phyloP scores from a whole-genome alignment of 768 basidiomycete genomes.

The Russula earlei region DNA sequence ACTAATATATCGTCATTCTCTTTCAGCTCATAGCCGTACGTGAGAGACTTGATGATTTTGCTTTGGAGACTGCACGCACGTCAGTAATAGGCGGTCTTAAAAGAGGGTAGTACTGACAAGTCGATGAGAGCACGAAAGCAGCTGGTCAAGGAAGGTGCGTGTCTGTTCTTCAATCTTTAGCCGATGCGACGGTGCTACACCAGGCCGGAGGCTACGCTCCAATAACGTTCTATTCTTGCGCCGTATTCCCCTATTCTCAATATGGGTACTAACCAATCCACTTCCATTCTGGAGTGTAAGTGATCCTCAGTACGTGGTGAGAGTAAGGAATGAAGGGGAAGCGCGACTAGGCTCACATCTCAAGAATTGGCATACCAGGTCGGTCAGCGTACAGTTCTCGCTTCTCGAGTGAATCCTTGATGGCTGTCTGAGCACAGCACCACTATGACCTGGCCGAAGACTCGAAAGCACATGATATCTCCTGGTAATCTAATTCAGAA shows the following conservation, averaged over 20 bases:
- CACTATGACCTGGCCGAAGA: slow-evolving; percentile 2
- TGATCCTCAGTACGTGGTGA: too few species aligned
- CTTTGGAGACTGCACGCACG: too few species aligned
- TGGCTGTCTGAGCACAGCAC: background rate
- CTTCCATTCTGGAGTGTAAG: background rate
- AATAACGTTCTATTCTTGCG: background rate
- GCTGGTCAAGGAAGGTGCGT: background rate
- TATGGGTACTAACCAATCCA: background rate
- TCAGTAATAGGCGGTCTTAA: too few species aligned
- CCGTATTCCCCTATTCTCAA: background rate
- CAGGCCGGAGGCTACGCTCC: background rate
- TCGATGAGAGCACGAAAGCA: background rate
- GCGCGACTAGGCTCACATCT: background rate
- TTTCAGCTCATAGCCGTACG: background rate
- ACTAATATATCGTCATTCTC: background rate
- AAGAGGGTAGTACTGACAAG: background rate
- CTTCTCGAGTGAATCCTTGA: slow-evolving; percentile 8
- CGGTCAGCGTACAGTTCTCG: slow-evolving; percentile 3
- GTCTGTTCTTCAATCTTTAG: background rate
- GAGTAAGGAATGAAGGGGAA: too few species aligned
- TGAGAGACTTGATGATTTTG: too few species aligned
- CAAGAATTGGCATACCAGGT: background rate
- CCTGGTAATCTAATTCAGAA: background rate
- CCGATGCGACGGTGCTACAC: background rate
- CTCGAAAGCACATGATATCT: slow-evolving; percentile 1